These are phyloP conservation scores for Coniochaeta sp. DNA, from an alignment of 2,329 filamentous ascomycete species.

Conservation along the genomic window DNA sequence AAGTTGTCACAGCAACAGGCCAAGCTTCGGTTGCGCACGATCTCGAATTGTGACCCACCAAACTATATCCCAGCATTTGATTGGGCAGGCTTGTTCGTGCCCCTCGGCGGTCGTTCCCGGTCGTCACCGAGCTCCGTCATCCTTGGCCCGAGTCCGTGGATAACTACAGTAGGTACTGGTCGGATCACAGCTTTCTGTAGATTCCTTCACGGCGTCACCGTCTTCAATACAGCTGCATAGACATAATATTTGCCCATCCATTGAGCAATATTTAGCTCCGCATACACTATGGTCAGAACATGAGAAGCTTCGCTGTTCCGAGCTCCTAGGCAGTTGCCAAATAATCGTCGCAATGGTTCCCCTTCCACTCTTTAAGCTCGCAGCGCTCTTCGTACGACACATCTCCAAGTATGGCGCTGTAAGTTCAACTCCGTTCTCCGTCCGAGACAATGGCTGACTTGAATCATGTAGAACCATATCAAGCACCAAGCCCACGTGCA, in stretches of 20 bases:
- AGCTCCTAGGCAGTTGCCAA: not conserved
- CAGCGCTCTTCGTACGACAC: conserved; percentile 55
- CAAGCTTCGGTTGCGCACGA: not conserved
- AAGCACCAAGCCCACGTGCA: conserved; percentile 60
- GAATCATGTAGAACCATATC: conserved; percentile 49
- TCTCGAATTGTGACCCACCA: not conserved
- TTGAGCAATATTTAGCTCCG: not conserved
- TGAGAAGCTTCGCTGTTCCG: not conserved
- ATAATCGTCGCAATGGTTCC: conserved; percentile 44
- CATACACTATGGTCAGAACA: not conserved
- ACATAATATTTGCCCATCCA: not conserved
- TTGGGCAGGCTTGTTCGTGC: not conserved
- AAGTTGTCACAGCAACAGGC: not conserved
- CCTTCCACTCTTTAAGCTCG: conserved; percentile 61
- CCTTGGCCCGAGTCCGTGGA: not conserved
- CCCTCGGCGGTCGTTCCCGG: not conserved
- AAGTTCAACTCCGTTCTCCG: conserved; percentile 19
- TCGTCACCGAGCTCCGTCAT: conserved; percentile 1
- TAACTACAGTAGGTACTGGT: not conserved
- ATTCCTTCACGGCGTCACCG: not conserved
- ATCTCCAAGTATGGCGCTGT: conserved; percentile 64
- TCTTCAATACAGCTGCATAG: not conserved
- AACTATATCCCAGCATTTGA: not conserved
- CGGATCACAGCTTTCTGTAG: not conserved
- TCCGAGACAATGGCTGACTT: conserved; percentile 4